These are phyloP conservation scores for Fusarium acutatum DNA, from an alignment of 2,329 filamentous ascomycete species.

Conservation along the genomic window DNA sequence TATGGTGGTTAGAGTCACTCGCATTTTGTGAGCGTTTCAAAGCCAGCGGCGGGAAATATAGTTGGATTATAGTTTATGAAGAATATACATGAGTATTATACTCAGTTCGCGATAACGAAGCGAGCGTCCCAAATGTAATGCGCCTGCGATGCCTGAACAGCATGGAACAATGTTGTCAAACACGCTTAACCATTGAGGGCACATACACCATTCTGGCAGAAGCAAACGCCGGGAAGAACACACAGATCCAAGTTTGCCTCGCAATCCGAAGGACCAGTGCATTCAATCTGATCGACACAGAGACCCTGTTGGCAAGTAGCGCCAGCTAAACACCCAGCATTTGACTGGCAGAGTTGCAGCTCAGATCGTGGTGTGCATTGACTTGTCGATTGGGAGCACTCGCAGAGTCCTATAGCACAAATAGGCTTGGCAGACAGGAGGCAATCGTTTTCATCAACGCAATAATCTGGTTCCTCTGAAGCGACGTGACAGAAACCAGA, in stretches of 20 bases:
- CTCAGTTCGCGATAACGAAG: too few relatives aligned
- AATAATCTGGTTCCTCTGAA: neutral
- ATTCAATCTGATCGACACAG: neutral
- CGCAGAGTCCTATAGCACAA: neutral
- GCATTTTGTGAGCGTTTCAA: neutral
- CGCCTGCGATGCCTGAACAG: fast-evolving
- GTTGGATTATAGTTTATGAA: constrained; percentile 1
- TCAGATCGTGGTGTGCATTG: neutral
- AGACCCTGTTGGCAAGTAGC: neutral
- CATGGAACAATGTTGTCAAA: neutral
- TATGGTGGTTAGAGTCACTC: neutral
- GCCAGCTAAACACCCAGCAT: neutral
- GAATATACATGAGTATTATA: neutral
- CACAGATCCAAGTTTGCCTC: neutral
- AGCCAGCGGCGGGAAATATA: neutral
- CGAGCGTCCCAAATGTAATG: fast-evolving
- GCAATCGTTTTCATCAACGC: fast-evolving
- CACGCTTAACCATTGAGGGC: neutral
- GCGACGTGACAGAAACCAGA: neutral
- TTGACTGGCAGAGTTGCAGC: neutral
- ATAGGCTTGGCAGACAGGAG: neutral
- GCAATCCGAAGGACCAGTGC: neutral
- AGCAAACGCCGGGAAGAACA: neutral
- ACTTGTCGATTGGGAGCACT: neutral
- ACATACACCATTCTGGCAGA: neutral